Evolutionary conservation across 2,329 filamentous ascomycete species (phyloP).

Genomic region (Epichloe bromicola): DNA sequence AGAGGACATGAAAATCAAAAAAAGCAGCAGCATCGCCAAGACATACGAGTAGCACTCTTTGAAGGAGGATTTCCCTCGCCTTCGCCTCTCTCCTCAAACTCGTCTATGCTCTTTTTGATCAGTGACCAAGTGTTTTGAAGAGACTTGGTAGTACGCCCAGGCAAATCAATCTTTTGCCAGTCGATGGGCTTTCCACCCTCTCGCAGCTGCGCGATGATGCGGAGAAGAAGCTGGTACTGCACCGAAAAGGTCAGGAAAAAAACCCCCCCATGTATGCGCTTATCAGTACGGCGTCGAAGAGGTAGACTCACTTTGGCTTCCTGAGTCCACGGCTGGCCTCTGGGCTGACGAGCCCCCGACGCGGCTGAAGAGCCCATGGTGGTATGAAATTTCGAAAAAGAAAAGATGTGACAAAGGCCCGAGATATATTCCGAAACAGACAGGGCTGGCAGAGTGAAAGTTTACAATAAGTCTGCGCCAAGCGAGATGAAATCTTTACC

Average conservation of each 20-base stretch:
- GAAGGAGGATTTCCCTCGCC: background rate
- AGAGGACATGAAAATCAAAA: background rate
- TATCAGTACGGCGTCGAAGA: too few species aligned
- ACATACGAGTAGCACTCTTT: slow-evolving; percentile 12
- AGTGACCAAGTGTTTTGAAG: slow-evolving; percentile 24
- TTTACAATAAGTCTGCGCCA: too few species aligned
- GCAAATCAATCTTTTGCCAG: slow-evolving; percentile 23
- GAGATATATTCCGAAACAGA: too few species aligned
- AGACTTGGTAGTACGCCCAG: slow-evolving; percentile 25
- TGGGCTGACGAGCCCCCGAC: too few species aligned
- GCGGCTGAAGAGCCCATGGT: too few species aligned
- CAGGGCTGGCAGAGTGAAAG: too few species aligned
- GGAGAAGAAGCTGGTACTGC: slow-evolving; percentile 23
- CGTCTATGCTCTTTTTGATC: slow-evolving; percentile 22
- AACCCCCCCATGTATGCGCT: background rate
- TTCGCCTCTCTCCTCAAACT: slow-evolving; percentile 17
- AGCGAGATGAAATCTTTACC: too few species aligned
- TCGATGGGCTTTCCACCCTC: slow-evolving; percentile 21
- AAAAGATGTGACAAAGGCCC: too few species aligned
- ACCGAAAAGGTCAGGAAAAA: background rate
- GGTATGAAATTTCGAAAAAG: too few species aligned
- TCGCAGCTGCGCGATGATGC: slow-evolving; percentile 21
- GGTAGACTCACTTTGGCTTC: too few species aligned
- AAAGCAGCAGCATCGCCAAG: background rate
- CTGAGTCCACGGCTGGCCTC: too few species aligned